Conservation (phyloP, 495 filamentous ascomycete genomes). For the Penicillium pulvis region DNA sequence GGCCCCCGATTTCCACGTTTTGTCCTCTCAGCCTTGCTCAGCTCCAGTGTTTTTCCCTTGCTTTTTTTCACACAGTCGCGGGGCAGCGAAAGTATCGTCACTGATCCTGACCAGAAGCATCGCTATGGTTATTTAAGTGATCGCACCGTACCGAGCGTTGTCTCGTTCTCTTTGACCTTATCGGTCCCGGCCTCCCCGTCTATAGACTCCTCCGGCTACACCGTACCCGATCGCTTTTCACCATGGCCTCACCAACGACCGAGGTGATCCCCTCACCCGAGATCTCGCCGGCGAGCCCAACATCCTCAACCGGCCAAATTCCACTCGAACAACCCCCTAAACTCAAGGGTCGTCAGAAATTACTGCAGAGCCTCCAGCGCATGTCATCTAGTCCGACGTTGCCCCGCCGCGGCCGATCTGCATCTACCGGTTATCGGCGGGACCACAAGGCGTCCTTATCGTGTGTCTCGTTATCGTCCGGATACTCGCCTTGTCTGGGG, state of each 20-base stretch:
- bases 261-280: conserved; percentile 31
- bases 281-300: conserved; percentile 32
- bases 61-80: conserved; percentile 1
- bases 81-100: not conserved
- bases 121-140: conserved; percentile 17
- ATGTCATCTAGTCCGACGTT: conserved; percentile 88
- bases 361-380: conserved; percentile 79
- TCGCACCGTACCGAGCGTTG: not conserved
- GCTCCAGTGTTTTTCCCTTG: conserved; percentile 3
- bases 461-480: conserved; percentile 75
- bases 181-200: not conserved
- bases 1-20: conserved; percentile 19
- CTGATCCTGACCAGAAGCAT: not conserved
- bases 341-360: conserved; percentile 69
- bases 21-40: conserved; percentile 8
- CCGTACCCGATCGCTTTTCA: conserved; percentile 2
- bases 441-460: conserved; percentile 78
- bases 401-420: conserved; percentile 59
- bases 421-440: conserved; percentile 58
- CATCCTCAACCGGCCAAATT: conserved; percentile 38
- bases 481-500: conserved; percentile 54
- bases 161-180: not conserved
- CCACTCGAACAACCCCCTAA: conserved; percentile 59
- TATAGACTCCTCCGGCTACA: not conserved
- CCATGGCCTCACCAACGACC: conserved; percentile 37